Base-by-base conservation (phyloP, 306 rosid genomes). In the Vigna hirtella region DNA sequence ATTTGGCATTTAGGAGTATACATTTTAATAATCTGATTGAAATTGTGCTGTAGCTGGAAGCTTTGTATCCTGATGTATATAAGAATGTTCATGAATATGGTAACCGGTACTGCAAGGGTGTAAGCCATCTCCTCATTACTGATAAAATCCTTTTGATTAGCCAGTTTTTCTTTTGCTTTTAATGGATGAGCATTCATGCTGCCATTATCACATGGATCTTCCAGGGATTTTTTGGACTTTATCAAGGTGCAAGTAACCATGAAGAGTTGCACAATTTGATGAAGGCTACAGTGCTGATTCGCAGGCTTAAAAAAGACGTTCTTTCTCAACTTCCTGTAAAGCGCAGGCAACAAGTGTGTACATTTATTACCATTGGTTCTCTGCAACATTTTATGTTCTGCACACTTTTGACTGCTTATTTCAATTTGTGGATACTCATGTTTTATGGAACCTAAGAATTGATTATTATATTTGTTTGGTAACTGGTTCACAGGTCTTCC, bases 191-290 rank as follows among this genome's bases (percentile, higher is more conserved):
- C 36, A 17, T 80, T 63, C 72, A 55, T 15, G 34, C 30, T 71
- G 55, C 66, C 34, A 55, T 61, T 70, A 61, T 68, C 70, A 17
- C 66, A 51, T 78, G 72, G 63, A 67, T 66, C 30, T 80, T 86
- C 78, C 77, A 94, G 98, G 97, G 96, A 78, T 7, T 72, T 15
- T 94, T 94, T 83, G 98, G 98, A 81, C 2, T 86, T 65, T 94
- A 89, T 88, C 98, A 94, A 88, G 98, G 98, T 81, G 98, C 98
- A 84, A 92, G 97, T 88, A 92, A 94, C 78, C 96, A 92, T 81
- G 98, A 92, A 76, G 98, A 94, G 85, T 85, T 94, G 90, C 97
- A 94, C 84, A 92, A 90, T 89, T 81, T 94, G 92, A 89, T 94
- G 86, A 92, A 94, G 89, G 96, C 90, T 51, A 94, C 98, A 8